Evolutionary conservation across 1,139 yeast species (phyloP), one percentile per base, ranked within the genome.

Genomic region (Candida sojae): DNA sequence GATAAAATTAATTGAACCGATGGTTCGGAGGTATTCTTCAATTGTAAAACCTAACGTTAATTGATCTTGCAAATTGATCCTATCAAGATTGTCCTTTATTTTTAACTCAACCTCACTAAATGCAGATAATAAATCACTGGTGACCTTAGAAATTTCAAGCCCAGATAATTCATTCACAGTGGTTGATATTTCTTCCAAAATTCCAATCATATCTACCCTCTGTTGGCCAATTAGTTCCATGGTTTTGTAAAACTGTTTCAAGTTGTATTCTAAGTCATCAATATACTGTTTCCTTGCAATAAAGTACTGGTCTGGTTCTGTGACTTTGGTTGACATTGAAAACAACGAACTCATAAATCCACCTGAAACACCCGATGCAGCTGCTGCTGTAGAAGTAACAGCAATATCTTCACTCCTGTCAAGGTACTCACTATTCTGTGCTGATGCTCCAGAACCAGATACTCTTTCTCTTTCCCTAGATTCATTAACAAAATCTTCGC

Each of bases 51-150:
- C 96, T 45, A 93, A 70, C 0, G 97, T 90, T 53, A 93, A 70
- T 58, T 91, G 83, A 58, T 93, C 98, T 64, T 91, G 97, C 62
- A 88, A 66, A 53, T 92, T 86, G 52, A 88, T 83, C 49, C 97
- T 80, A 54, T 86, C 92, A 49, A 90, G 73, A 47, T 90, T 75
- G 48, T 89, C 96, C 56, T 82, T 83, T 38, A 92, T 78, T 53
- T 88, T 80, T 40, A 71, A 58, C 60, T 92, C 95, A 7, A 89
- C 82, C 34, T 83, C 84, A 36, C 93, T 83, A 63, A 92, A 91
- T 8, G 73, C 73, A 23, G 58, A 50, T 29, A 74, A 61, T 21
- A 91, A 70, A 17, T 80, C 83, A 7, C 86, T 77, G 5, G 92
- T 79, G 23, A 79, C 73, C 57, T 81, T 82, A 54, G 89, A 86